These are phyloP conservation scores for Penicillium egyptiacum DNA, from an alignment of 495 filamentous ascomycete genomes.

Conservation along the genomic window DNA sequence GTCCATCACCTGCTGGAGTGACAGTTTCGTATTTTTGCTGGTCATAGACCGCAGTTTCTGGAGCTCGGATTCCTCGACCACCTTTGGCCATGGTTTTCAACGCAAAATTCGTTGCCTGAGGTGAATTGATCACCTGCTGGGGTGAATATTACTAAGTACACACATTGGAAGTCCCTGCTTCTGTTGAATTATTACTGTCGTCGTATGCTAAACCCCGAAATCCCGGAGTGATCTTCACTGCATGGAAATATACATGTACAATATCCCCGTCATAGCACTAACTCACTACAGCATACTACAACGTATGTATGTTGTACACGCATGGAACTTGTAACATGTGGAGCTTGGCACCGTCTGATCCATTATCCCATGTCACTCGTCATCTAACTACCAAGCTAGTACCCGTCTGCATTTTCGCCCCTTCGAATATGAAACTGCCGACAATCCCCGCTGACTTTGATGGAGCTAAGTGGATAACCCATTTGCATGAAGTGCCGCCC, in stretches of 20 bases:
- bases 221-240: not conserved
- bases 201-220: constrained; percentile 1
- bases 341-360: not conserved
- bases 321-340: not conserved
- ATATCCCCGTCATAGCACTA: not conserved
- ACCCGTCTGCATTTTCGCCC: not conserved
- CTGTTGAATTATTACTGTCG: not conserved
- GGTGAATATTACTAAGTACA: too few relatives aligned
- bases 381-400: not conserved
- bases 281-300: not conserved
- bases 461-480: not conserved
- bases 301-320: not conserved
- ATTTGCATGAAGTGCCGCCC: not conserved
- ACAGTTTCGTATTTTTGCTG: too few relatives aligned
- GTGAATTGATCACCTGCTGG: too few relatives aligned
- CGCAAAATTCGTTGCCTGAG: too few relatives aligned
- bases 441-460: not conserved
- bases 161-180: not conserved
- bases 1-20: too few relatives aligned
- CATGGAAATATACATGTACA: not conserved
- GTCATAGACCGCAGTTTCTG: too few relatives aligned
- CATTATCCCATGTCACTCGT: not conserved
- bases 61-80: too few relatives aligned
- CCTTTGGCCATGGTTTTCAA: too few relatives aligned
- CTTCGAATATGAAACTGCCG: not conserved